Base-by-base conservation (phyloP, 2,329 filamentous ascomycete genomes). In the Penicillium sp. region DNA sequence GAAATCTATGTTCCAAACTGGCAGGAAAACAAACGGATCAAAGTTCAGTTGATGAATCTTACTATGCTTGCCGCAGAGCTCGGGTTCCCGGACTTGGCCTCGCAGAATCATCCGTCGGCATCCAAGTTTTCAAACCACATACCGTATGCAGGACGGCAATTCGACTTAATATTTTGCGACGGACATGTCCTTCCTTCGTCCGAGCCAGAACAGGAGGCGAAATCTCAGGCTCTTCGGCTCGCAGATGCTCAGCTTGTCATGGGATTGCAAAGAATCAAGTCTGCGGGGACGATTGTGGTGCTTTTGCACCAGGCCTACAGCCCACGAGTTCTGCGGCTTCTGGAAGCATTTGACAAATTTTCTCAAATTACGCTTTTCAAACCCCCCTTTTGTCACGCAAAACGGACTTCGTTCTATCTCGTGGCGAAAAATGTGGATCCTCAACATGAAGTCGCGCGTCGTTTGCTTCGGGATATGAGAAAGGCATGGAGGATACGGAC, bases 401-500 rank as follows among this genome's bases (percentile, higher is more conserved):
- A 49, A 25, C 27, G 51, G 4, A 49, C n/a, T 18, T 54, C 51
- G 2, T 54, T 54, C 12, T 54, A 54, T 41, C 35, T 54, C 12
- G 40, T 54, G 15, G 51, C 51, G 11, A 54, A 29, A 25, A 33
- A 51, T 15, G 33, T 49, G 31, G 47, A 49, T 3, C 35, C 47
- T 20, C 33, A 29, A 27, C 33, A 49, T 27, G 33, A 40, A 22
- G 40, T 35, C 20, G 47, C 33, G 22, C 12, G 47, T 15, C 23
- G 35, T 9, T 41, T 49, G n/a, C 8, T 49, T 40, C 47, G 33
- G 15, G 33, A 49, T 18, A 15, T 41, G 33, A 40, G 31, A 37
- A 7, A 3, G 15, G 41, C 47, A 14, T 49, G 47, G 47, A 37
- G 33, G 11, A 4, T 23, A 41, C 35, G 22, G 15, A 49, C 47